These are phyloP conservation scores for Orbilia ellipsospora DNA, from an alignment of 2,329 filamentous ascomycete genomes.

Conservation along the genomic window DNA sequence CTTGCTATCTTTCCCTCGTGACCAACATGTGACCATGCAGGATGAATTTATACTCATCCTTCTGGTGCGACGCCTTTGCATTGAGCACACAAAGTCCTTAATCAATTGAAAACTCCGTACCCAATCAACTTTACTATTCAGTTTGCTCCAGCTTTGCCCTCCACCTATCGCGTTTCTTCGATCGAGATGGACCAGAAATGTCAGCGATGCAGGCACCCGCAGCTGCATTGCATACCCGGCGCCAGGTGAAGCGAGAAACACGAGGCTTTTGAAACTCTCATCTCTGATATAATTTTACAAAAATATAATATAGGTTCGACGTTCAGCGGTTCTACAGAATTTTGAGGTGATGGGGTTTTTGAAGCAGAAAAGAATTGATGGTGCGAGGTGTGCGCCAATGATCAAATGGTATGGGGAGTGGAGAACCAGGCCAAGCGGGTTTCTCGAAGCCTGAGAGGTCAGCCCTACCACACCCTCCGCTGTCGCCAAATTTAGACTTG, in stretches of 20 bases:
- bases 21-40: constrained; percentile 45
- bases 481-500: constrained; percentile 48
- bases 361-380: too few species aligned
- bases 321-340: constrained; percentile 20
- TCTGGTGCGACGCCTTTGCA: background rate
- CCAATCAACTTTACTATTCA: constrained; percentile 1
- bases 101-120: background rate
- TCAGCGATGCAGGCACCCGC: constrained; percentile 54
- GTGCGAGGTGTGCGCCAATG: constrained; percentile 19
- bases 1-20: constrained; percentile 25
- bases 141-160: background rate
- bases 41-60: constrained; percentile 44
- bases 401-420: background rate
- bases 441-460: constrained; percentile 19
- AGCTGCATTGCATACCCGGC: constrained; percentile 55
- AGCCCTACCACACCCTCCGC: constrained; percentile 45
- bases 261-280: constrained; percentile 37
- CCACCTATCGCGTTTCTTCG: constrained; percentile 20
- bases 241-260: constrained; percentile 55
- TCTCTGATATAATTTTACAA: background rate
- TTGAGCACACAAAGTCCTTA: background rate
- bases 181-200: constrained; percentile 7
- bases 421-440: background rate
- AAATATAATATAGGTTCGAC: background rate
- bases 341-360: background rate